A percentile compares a stretch with the other conserved stretches of the same genome.
phyloP scores from a whole-genome alignment of 805 yeast genomes.

The Saccharomyces eubayanus region DNA sequence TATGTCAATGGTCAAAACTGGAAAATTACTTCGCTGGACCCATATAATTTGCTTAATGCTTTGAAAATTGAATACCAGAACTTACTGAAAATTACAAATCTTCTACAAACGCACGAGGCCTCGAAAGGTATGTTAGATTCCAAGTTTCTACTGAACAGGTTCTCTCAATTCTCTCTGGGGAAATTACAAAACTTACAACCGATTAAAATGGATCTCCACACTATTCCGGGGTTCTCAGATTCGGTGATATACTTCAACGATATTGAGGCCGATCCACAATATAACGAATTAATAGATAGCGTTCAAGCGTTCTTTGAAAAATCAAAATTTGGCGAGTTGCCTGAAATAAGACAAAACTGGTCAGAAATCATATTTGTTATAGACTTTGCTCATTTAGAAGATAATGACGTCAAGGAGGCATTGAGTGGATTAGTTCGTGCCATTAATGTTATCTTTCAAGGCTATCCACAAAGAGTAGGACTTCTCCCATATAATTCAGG shows the following conservation, averaged over 20 bases:
- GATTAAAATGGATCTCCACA: constrained; percentile 27
- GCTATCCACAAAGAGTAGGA: constrained; percentile 75
- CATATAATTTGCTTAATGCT: constrained; percentile 14
- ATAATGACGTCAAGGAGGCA: constrained; percentile 36
- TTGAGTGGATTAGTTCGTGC: constrained; percentile 43
- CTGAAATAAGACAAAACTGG: constrained; percentile 62
- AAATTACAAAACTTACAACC: constrained; percentile 25
- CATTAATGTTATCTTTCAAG: constrained; percentile 41
- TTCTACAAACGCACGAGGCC: constrained; percentile 19
- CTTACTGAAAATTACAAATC: constrained; percentile 8
- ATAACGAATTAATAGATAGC: constrained; percentile 39
- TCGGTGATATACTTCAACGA: constrained; percentile 69
- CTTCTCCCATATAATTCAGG: constrained; percentile 50
- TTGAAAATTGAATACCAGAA: constrained; percentile 16
- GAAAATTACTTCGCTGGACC: constrained; percentile 18
- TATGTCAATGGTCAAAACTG: constrained; percentile 28
- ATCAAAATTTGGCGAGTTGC: constrained; percentile 52
- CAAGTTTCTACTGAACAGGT: constrained; percentile 16
- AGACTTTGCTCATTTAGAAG: constrained; percentile 38
- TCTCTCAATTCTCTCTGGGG: constrained; percentile 17
- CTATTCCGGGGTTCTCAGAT: constrained; percentile 26
- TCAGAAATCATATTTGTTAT: constrained; percentile 66
- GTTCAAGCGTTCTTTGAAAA: constrained; percentile 40
- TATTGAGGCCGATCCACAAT: constrained; percentile 53
- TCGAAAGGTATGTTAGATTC: constrained; percentile 12